phyloP scores from a whole-genome alignment of 805 yeast species.

The Wickerhamiella brachini region DNA sequence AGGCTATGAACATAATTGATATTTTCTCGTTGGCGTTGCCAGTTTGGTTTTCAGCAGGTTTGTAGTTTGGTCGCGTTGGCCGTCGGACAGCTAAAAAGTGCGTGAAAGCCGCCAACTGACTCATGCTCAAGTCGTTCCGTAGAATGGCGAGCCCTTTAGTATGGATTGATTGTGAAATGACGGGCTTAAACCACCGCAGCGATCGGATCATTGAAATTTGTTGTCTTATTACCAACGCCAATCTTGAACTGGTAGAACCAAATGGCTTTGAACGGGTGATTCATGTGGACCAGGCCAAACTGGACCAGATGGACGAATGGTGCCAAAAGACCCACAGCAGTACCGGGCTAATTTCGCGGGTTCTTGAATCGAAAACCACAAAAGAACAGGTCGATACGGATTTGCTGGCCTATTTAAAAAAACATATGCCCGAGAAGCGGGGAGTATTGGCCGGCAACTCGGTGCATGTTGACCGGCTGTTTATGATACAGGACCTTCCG shows the following conservation, averaged over 20 bases:
- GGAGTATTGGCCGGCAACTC: slow-evolving; percentile 86
- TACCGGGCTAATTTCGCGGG: slow-evolving; percentile 63
- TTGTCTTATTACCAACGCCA: slow-evolving; percentile 76
- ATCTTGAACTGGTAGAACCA: slow-evolving; percentile 51
- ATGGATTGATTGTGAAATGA: slow-evolving; percentile 99
- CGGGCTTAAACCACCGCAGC: slow-evolving; percentile 59
- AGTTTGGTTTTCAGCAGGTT: not conserved
- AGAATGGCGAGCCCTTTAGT: slow-evolving; percentile 33
- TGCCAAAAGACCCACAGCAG: slow-evolving; percentile 67
- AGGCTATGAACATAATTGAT: too few species aligned
- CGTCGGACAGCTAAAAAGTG: too few species aligned
- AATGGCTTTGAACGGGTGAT: slow-evolving; percentile 72
- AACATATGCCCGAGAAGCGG: slow-evolving; percentile 37
- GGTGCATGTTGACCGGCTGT: slow-evolving; percentile 80
- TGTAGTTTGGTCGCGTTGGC: not conserved
- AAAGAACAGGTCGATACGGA: slow-evolving; percentile 50
- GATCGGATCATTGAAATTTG: slow-evolving; percentile 88
- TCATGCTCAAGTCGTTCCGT: not conserved
- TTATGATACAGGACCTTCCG: slow-evolving; percentile 77
- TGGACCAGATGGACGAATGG: slow-evolving; percentile 80
- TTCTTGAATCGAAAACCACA: slow-evolving; percentile 41
- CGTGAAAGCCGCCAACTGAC: too few species aligned
- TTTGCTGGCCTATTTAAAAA: slow-evolving; percentile 45
- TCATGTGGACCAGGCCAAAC: slow-evolving; percentile 43
- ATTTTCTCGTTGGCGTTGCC: not conserved